Evolutionary conservation across 495 filamentous ascomycete species (phyloP).

Genomic region (Halenospora varia): DNA sequence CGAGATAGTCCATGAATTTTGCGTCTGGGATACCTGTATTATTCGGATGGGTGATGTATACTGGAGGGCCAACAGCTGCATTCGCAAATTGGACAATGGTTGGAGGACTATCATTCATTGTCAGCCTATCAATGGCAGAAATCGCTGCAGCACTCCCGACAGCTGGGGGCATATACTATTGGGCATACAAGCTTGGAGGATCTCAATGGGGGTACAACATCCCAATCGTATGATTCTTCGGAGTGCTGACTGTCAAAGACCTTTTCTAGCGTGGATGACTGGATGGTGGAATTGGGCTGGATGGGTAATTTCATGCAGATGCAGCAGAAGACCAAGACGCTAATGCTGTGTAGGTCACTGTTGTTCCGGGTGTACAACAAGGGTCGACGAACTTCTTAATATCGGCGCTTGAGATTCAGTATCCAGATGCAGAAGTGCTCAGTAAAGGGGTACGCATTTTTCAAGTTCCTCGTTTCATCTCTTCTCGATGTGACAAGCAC

Average conservation of each 20-base stretch:
- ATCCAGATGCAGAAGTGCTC: conserved; percentile 26
- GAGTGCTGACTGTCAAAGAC: conserved; percentile 12
- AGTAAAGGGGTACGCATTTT: conserved; percentile 14
- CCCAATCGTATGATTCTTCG: background rate
- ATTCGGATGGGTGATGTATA: conserved; percentile 27
- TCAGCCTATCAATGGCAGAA: conserved; percentile 26
- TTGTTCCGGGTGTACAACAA: conserved; percentile 29
- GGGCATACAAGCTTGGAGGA: conserved; percentile 29
- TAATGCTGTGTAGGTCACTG: conserved; percentile 8
- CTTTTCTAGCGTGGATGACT: conserved; percentile 33
- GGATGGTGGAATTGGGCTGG: conserved; percentile 29
- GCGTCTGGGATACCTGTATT: conserved; percentile 26
- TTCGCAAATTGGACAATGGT: conserved; percentile 28
- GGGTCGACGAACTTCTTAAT: conserved; percentile 33
- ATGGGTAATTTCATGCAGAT: conserved; percentile 17
- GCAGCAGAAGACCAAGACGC: background rate
- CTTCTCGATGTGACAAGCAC: no score
- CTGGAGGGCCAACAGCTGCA: conserved; percentile 25
- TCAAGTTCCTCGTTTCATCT: background rate
- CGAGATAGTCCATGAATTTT: conserved; percentile 23
- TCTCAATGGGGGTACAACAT: conserved; percentile 26
- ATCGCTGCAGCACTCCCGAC: conserved; percentile 28
- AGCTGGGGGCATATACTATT: conserved; percentile 34
- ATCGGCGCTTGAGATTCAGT: conserved; percentile 29
- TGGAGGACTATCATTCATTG: conserved; percentile 24